These are phyloP conservation scores for Keithomyces neogunnii DNA, from an alignment of 2,329 filamentous ascomycete genomes.

Conservation along the genomic window DNA sequence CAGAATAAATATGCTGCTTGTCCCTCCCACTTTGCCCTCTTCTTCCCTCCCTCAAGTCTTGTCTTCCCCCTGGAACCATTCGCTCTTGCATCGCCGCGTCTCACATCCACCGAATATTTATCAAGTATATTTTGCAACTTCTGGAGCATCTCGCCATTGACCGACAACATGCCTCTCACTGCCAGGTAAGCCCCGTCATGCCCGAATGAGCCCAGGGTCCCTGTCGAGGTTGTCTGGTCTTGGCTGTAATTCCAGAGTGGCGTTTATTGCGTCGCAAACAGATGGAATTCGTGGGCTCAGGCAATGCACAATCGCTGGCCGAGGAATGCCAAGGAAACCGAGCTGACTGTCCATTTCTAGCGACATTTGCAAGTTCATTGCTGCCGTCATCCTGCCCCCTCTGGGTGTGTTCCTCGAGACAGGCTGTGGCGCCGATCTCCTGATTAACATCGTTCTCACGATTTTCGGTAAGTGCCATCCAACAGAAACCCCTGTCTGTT, in stretches of 20 bases:
- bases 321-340: background rate
- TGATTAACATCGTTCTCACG: conserved; percentile 89
- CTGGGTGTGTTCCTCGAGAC: conserved; percentile 92
- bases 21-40: background rate
- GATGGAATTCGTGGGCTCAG: no score
- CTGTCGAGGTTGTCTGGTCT: background rate
- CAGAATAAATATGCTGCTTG: background rate
- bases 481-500: background rate
- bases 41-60: background rate
- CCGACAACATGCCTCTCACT: conserved; percentile 49
- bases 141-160: background rate
- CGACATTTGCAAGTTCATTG: conserved; percentile 62
- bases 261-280: no score
- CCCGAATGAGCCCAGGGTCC: conserved; percentile 6
- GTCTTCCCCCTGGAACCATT: background rate
- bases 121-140: no score
- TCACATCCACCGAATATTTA: no score
- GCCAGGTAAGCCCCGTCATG: conserved; percentile 36
- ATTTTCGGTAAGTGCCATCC: conserved; percentile 45
- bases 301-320: no score
- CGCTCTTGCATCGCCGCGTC: no score
- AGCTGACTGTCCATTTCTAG: conserved; percentile 13
- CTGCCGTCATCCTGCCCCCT: conserved; percentile 84
- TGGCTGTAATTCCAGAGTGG: no score
- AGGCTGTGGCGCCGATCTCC: conserved; percentile 75